phyloP scores from a whole-genome alignment of 139 green algal genomes.

The Desmodesmus armatus region DNA sequence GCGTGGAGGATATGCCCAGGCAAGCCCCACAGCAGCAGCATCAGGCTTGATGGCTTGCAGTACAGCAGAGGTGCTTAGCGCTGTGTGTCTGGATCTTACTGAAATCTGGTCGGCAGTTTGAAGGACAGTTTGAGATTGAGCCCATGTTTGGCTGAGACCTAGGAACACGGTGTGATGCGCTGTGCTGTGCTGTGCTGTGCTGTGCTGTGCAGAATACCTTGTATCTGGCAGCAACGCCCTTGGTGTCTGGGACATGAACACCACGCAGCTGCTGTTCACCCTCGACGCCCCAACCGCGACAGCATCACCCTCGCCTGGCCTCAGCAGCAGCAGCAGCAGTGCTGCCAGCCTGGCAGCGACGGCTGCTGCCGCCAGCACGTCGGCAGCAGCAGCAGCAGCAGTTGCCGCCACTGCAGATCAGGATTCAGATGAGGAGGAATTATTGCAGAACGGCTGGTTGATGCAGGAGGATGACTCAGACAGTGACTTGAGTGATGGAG shows the following conservation, averaged over 20 bases:
- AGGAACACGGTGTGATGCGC: too few relatives aligned
- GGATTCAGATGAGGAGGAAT: background rate
- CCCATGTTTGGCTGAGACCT: too few relatives aligned
- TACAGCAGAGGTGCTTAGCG: too few relatives aligned
- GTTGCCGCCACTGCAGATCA: background rate
- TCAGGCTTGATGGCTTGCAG: too few relatives aligned
- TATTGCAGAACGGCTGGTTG: constrained; percentile 31
- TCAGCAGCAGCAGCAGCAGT: constrained; percentile 7
- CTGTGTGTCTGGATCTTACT: too few relatives aligned
- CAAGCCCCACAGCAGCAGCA: too few relatives aligned
- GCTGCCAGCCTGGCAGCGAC: background rate
- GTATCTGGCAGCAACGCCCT: constrained; percentile 28
- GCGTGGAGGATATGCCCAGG: too few relatives aligned
- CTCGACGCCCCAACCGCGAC: background rate
- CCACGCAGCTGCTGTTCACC: constrained; percentile 51
- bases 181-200: background rate
- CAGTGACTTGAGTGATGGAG: too few relatives aligned
- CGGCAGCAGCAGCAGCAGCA: background rate
- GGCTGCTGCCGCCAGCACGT: background rate
- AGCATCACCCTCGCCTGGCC: background rate
- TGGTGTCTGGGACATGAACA: constrained; percentile 54
- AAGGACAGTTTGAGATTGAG: too few relatives aligned
- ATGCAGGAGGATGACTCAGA: background rate
- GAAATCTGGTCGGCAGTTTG: too few relatives aligned
- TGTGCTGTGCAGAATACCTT: constrained; percentile 45